Base-by-base conservation (phyloP, 2,329 filamentous ascomycete species). In the Botryosphaeria dothidea region DNA sequence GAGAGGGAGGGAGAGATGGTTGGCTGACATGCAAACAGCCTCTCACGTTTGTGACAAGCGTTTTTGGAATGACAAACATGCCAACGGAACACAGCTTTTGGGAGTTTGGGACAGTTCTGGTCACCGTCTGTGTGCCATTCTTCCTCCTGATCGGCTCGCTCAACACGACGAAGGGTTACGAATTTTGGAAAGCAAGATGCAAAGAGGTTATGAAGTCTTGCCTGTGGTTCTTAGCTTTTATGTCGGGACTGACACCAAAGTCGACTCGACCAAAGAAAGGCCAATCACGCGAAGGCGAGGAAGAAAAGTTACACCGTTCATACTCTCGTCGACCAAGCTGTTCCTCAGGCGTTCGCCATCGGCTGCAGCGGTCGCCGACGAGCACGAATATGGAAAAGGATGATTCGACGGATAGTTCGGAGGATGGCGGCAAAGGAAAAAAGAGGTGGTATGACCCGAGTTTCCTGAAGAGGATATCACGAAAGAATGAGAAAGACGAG, bases 21-120 rank as follows among this genome's bases (percentile, higher is more conserved):
- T 15, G 19, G 38, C 1, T 9, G n/a, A 60, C 38, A 8, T 15
- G 15, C n/a, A 48, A 45, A 3, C 38, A 60, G 56, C 86, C 86
- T 2, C 74, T 88, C 23, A 88, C 85, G 0, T 88, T 88, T 71
- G 85, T 87, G 6, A 88, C 86, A 68, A 84, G 82, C 36, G 82
- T 88, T 60, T 86, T 85, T 66, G 85, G 85, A 43, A 82, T 81
- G 79, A 81, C 78, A 0, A 80, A 81, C 65, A 81, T 82, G 78
- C 72, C 76, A 1, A 72, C 70, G 1, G 68, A 76, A 2, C 74
- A 69, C 5, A 15, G 69, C 4, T 80, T 75, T 62, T 75, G 76
- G 71, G 70, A 72, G 4, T 82, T 82, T 64, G 79, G 74, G 17
- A 71, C 81, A 17, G 79, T 80, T 5, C 74, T 78, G 1, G 72